Evolutionary conservation across 306 rosid genomes (phyloP).

Genomic region (Sicyos edulis): DNA sequence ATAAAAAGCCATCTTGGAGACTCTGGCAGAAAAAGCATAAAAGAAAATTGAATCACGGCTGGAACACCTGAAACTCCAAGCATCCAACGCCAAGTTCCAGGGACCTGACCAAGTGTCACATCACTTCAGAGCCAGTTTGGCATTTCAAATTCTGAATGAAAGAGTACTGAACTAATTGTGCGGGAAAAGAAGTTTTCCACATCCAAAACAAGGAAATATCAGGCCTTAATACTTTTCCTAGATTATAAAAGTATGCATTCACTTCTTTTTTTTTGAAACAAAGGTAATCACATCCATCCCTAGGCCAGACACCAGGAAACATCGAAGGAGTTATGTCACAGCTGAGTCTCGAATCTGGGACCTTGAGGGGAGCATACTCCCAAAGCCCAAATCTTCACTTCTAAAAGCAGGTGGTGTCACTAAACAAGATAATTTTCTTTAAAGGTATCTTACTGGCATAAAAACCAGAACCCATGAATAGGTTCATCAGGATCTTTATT

Average conservation of each 20-base stretch:
- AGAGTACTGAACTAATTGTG: background rate
- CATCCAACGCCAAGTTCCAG: slow-evolving; percentile 98
- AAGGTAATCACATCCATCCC: too few relatives aligned
- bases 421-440: background rate
- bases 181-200: background rate
- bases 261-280: too few relatives aligned
- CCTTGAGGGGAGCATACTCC: too few relatives aligned
- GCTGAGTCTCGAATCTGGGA: too few relatives aligned
- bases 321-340: too few relatives aligned
- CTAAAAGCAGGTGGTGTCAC: background rate
- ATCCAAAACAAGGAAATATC: slow-evolving; percentile 9
- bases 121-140: slow-evolving; percentile 10
- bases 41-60: slow-evolving; percentile 65
- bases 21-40: slow-evolving; percentile 76
- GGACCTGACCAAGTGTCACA: slow-evolving; percentile 42
- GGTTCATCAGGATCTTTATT: background rate
- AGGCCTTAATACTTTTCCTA: background rate
- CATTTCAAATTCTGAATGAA: background rate
- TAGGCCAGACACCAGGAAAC: too few relatives aligned
- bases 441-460: background rate
- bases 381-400: too few relatives aligned
- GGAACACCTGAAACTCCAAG: slow-evolving; percentile 80
- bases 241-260: background rate
- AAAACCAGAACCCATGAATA: background rate
- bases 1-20: slow-evolving; percentile 92